These are phyloP conservation scores for Aspergillus luchuensis DNA, from an alignment of 2,329 filamentous ascomycete genomes.

Conservation along the genomic window DNA sequence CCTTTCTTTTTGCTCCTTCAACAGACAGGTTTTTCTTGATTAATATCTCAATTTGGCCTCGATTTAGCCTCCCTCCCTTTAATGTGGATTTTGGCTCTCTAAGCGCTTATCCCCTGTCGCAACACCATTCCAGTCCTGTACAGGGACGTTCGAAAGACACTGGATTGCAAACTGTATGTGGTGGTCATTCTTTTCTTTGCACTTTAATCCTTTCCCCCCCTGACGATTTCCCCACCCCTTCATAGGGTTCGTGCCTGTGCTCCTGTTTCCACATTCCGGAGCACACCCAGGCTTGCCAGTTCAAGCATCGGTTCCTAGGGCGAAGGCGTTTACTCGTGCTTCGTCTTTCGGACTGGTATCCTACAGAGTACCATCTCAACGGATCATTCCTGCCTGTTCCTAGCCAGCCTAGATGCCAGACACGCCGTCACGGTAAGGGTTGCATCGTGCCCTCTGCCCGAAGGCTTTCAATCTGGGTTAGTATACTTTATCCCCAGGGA, in stretches of 20 bases:
- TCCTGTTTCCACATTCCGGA: slow-evolving; percentile 41
- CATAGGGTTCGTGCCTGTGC: slow-evolving; percentile 44
- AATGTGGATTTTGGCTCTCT: slow-evolving; percentile 32
- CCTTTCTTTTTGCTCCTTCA: slow-evolving; percentile 12
- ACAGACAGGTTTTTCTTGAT: slow-evolving; percentile 24
- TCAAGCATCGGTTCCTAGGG: slow-evolving; percentile 39
- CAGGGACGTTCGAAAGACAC: slow-evolving; percentile 30
- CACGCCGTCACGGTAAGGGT: slow-evolving; percentile 47
- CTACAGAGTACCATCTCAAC: slow-evolving; percentile 37
- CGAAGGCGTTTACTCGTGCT: slow-evolving; percentile 53
- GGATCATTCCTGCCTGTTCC: slow-evolving; percentile 43
- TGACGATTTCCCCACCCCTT: slow-evolving; percentile 42
- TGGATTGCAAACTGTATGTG: slow-evolving; percentile 40
- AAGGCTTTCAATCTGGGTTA: slow-evolving; percentile 47
- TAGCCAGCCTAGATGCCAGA: slow-evolving; percentile 48
- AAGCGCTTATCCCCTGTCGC: slow-evolving; percentile 22
- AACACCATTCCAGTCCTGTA: slow-evolving; percentile 28
- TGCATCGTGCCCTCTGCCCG: slow-evolving; percentile 43
- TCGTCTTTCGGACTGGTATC: slow-evolving; percentile 43
- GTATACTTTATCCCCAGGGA: slow-evolving; percentile 35
- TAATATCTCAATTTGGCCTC: slow-evolving; percentile 22
- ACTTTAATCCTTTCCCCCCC: slow-evolving; percentile 31
- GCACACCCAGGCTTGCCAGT: slow-evolving; percentile 34
- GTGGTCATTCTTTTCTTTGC: slow-evolving; percentile 29
- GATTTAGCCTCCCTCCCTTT: slow-evolving; percentile 26